A percentile compares a stretch with the other conserved stretches of the same genome.
Evolutionary conservation across 2,329 filamentous ascomycete species (phyloP).

Genomic region (Fusarium nisikadoi): DNA sequence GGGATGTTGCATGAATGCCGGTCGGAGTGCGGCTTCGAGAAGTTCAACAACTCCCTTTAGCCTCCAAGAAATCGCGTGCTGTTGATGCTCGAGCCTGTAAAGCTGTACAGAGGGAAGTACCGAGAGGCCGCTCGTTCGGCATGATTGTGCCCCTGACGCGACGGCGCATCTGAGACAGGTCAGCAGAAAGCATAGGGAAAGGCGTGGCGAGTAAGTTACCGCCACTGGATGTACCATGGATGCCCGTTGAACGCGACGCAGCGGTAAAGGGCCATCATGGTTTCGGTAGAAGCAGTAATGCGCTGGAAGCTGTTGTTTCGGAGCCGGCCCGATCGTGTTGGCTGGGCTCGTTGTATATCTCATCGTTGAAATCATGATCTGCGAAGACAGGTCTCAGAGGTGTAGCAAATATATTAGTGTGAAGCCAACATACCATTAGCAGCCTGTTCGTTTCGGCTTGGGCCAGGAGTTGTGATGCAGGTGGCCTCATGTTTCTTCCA

Average conservation of each 20-base stretch:
- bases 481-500: rapidly evolving
- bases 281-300: rapidly evolving
- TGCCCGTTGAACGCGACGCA: rapidly evolving
- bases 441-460: rapidly evolving
- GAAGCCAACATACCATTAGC: rapidly evolving
- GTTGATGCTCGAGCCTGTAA: background rate
- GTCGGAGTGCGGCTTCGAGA: rapidly evolving
- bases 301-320: rapidly evolving
- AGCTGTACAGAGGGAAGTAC: background rate
- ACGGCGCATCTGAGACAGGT: rapidly evolving
- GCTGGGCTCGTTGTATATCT: rapidly evolving
- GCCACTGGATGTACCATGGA: rapidly evolving
- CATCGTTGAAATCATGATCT: background rate
- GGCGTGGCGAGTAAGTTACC: rapidly evolving
- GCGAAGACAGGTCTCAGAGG: rapidly evolving
- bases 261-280: too few species aligned
- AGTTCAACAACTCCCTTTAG: rapidly evolving
- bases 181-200: background rate
- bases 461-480: background rate
- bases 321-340: rapidly evolving
- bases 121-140: rapidly evolving
- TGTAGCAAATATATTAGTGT: rapidly evolving
- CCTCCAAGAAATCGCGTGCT: rapidly evolving
- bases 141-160: rapidly evolving
- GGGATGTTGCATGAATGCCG: rapidly evolving